These are phyloP conservation scores for Blastobotrys elegans DNA, from an alignment of 1,139 yeast genomes.

Conservation along the genomic window DNA sequence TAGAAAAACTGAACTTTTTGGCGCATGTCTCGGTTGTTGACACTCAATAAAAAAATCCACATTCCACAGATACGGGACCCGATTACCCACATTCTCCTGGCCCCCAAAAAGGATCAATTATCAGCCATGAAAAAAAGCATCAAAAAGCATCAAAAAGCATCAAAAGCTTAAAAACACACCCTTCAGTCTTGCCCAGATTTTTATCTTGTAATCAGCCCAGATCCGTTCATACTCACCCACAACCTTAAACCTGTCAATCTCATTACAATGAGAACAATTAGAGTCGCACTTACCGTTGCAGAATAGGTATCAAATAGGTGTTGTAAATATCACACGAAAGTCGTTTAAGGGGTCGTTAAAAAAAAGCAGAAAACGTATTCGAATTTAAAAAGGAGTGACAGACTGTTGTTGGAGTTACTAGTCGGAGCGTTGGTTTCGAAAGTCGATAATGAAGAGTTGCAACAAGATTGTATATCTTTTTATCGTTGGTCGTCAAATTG, in stretches of 20 bases:
- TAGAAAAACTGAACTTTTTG: no score
- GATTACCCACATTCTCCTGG: no score
- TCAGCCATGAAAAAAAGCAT: no score
- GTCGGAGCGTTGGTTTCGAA: neutral
- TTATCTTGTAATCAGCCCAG: no score
- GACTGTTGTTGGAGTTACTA: neutral
- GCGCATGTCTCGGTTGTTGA: neutral
- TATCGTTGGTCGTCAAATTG: no score
- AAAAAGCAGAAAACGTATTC: neutral
- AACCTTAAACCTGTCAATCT: no score
- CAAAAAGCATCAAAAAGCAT: no score
- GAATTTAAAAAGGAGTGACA: constrained; percentile 2
- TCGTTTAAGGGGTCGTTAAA: neutral
- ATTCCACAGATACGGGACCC: neutral
- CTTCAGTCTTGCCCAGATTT: no score
- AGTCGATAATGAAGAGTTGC: neutral
- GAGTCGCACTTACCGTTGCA: neutral
- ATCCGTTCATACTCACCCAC: no score
- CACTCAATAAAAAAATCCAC: neutral
- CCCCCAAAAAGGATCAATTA: no score
- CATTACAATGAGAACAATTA: no score
- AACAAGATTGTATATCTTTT: neutral
- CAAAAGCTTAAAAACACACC: no score
- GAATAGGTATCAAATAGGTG: neutral
- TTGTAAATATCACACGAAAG: neutral